Evolutionary conservation across 129 eudicot genomes (phyloP), one percentile per base, ranked within the genome.

Genomic region (Cynara cardunculus): DNA sequence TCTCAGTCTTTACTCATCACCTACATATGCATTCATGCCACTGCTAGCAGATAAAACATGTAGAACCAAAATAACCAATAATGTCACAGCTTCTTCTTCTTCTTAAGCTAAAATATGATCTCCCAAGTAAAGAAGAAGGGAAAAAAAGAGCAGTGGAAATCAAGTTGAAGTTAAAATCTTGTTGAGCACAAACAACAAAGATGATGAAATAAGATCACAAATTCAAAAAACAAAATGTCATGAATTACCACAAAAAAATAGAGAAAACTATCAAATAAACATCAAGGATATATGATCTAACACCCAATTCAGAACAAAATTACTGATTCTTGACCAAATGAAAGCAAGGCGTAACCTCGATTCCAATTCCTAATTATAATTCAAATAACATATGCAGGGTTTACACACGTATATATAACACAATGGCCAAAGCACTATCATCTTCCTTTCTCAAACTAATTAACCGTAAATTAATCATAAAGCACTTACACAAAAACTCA

Each of bases 281-380:
- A 59, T 59, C 66, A 25, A 19, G 9, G 4, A 14, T 44, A 73
- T 73, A 73, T 13, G 53, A 72, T 10, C 14, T 25, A 72, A 19
- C 62, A 22, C 5, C 22, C 13, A 44, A 41, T 21, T 61, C 6
- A 44, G 25, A 1, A 73, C 16, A 16, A 73, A 41, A 28, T 25
- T 44, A 73, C 24, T 73, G 66, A 19, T 24, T 14, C 49, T n/a
- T 69, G 44, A n/a, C 73, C 21, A 8, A 24, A n/a, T 13, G 2
- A 24, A 70, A 53, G 25, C 61, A 80, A 80, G 16, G 24, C 3
- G 4, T 6, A 59, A 25, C 44, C 61, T 56, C 18, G 59, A 59
- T 80, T 56, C 16, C 5, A 25, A 73, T 28, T 73, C 78, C 76
- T 30, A 53, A 79, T 44, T 66, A 18, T 74, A 25, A 16, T 34